Evolutionary conservation across 1,139 yeast species (phyloP).

Genomic region (Kodamaea plutei): DNA sequence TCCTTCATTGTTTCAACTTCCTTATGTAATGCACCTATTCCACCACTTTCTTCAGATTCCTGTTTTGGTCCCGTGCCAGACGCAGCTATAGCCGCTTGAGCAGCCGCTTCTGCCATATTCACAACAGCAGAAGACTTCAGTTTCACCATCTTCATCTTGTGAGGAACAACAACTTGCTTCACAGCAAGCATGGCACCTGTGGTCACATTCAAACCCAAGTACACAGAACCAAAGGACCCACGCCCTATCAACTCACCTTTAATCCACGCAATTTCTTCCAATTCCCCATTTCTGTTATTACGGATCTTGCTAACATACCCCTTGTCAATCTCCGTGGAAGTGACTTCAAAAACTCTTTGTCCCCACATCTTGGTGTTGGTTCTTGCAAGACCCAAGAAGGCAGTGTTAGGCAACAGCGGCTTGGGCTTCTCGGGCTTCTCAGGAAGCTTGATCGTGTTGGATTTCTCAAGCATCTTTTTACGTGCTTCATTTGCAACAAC

Average conservation of each 20-base stretch:
- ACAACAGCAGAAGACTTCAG: constrained; percentile 1
- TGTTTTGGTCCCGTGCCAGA: constrained; percentile 24
- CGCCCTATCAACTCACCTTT: constrained; percentile 96
- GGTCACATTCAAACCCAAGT: constrained; percentile 86
- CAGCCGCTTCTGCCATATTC: constrained; percentile 2
- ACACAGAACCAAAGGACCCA: constrained; percentile 97
- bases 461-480: constrained; percentile 44
- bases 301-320: constrained; percentile 58
- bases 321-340: constrained; percentile 60
- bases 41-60: constrained; percentile 23
- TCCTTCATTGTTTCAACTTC: constrained; percentile 96
- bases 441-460: background rate
- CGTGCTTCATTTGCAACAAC: constrained; percentile 89
- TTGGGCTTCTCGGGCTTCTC: background rate
- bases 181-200: constrained; percentile 99
- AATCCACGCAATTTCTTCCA: constrained; percentile 92
- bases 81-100: constrained; percentile 3
- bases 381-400: constrained; percentile 46
- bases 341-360: constrained; percentile 85
- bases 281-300: constrained; percentile 57
- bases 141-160: constrained; percentile 22
- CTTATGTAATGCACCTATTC: constrained; percentile 77
- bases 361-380: constrained; percentile 98
- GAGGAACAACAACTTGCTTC: constrained; percentile 80
- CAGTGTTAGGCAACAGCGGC: background rate